Evolutionary conservation across 768 basidiomycete genomes (phyloP), one percentile per base, ranked within the genome.

Genomic region (Boletus tomentosulus): DNA sequence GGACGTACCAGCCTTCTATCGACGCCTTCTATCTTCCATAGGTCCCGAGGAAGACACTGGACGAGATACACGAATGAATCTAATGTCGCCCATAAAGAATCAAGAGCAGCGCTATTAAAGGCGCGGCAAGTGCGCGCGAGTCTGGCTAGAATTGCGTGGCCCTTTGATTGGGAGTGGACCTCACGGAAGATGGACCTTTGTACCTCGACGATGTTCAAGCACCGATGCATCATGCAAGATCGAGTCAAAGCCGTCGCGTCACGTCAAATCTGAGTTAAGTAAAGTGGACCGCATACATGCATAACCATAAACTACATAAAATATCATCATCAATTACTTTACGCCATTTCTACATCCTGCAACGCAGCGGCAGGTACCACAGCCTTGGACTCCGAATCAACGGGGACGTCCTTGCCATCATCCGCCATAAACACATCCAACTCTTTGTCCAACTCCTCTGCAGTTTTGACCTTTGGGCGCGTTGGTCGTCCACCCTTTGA

Each of bases 391-490:
- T 56, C 61, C 22, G 59, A 60, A 27, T 55, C 58, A 6, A 56
- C 57, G n/a, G 64, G 48, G 1, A 38, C 62, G 11, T 66, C 62
- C 41, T 71, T 61, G 4, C 39, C 62, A 0, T 78, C 71, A 60
- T 86, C 86, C 8, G 79, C 82, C 89, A 92, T 89, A 62, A 90
- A 91, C 3, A 85, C 82, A 59, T 97, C 93, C 55, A 97, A 68
- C 71, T 97, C 93, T 67, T 80, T 85, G 68, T 97, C 93, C 55
- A 97, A 72, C 60, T 96, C 89, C 54, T 85, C 87, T 8, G 82
- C 88, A 2, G 88, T 88, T 71, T 89, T 84, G 4, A 80, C 77
- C 71, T 85, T 83, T 63, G 78, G 73, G 22, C 69, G 69, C 12
- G 56, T 54, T 25, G 66, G 55, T 59, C 72, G 65, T 58, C 66